These are phyloP conservation scores for Microascus cirrosus DNA, from an alignment of 2,329 filamentous ascomycete genomes.

Conservation along the genomic window DNA sequence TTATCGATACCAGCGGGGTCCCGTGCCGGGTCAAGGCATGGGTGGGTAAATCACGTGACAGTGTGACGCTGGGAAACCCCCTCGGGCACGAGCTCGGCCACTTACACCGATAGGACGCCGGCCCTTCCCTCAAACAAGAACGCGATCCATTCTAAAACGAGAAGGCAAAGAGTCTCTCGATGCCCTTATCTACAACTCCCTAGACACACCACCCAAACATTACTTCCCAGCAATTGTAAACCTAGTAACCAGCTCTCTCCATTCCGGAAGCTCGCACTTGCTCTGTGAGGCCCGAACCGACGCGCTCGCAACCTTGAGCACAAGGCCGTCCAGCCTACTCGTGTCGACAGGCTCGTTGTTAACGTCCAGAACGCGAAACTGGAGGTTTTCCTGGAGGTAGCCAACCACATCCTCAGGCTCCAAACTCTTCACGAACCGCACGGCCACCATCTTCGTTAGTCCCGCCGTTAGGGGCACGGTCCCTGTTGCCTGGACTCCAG, in stretches of 20 bases:
- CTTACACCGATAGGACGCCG: neutral
- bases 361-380: neutral
- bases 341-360: constrained; percentile 4
- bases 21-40: too few species aligned
- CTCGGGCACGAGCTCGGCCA: neutral
- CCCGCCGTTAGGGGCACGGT: constrained; percentile 40
- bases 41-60: neutral
- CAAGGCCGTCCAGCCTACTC: neutral
- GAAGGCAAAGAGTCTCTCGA: neutral
- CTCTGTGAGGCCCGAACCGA: neutral
- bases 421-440: neutral
- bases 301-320: constrained; percentile 1
- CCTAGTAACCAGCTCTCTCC: neutral
- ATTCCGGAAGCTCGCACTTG: neutral
- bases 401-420: neutral
- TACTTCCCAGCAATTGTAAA: neutral
- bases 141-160: neutral
- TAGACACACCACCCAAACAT: neutral
- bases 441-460: constrained; percentile 28
- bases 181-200: neutral
- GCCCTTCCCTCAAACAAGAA: neutral
- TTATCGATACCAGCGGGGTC: neutral
- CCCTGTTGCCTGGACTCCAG: constrained; percentile 16
- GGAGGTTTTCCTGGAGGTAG: neutral
- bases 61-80: neutral